phyloP scores from a whole-genome alignment of 1,284 basidiomycete genomes.

The Microbotryum intermedium region DNA sequence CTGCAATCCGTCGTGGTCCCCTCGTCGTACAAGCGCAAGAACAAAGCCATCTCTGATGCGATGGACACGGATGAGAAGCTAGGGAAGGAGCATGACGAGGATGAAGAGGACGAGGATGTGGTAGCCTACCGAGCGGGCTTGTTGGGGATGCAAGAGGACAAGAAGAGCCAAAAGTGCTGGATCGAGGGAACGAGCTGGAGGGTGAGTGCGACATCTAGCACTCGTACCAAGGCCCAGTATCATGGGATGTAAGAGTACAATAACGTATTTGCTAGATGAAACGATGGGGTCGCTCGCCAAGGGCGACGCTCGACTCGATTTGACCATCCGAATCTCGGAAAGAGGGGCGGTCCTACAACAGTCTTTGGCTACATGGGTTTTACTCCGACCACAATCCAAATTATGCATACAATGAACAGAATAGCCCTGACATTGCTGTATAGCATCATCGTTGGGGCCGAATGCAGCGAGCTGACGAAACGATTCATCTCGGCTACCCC shows the following conservation, averaged over 20 bases:
- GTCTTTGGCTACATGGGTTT: not conserved
- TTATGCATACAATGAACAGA: too few relatives aligned
- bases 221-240: not conserved
- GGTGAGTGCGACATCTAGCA: conserved; percentile 1
- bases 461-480: not conserved
- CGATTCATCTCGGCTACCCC: not conserved
- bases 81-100: not conserved
- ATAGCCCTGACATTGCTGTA: not conserved
- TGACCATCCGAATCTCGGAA: not conserved
- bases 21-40: not conserved
- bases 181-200: conserved; percentile 16
- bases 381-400: too few relatives aligned
- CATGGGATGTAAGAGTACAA: not conserved
- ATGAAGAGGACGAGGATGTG: not conserved
- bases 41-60: conserved; percentile 1
- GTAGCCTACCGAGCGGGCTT: conserved; percentile 16
- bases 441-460: not conserved
- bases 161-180: conserved; percentile 15
- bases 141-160: conserved; percentile 12
- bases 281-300: too few relatives aligned
- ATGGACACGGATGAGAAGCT: not conserved
- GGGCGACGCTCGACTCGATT: not conserved
- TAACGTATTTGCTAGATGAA: not conserved
- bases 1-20: conserved; percentile 6
- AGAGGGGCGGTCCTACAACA: not conserved